These are phyloP conservation scores for Globisporangium recalcitrans DNA, from an alignment of 352 stramenopile genomes.

Conservation along the genomic window DNA sequence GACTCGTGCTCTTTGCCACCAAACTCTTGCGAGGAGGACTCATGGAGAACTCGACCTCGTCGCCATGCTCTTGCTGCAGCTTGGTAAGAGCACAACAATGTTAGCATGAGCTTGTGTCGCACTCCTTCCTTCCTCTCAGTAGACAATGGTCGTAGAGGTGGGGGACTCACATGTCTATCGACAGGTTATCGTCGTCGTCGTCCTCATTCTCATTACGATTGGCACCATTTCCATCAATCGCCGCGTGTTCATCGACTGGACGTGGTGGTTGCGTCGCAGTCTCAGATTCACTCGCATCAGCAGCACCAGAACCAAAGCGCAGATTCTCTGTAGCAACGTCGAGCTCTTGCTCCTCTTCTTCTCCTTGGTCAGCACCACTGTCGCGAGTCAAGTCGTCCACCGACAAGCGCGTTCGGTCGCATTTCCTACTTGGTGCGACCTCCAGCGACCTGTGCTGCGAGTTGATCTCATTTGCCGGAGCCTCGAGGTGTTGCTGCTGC, in stretches of 20 bases:
- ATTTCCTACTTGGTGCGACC: not conserved
- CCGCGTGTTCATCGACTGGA: not conserved
- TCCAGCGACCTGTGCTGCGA: not conserved
- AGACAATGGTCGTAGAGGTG: not conserved
- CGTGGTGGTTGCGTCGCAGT: too few species aligned
- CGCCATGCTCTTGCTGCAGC: not conserved
- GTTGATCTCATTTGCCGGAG: too few species aligned
- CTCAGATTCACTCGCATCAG: too few species aligned
- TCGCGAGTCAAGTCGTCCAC: not conserved
- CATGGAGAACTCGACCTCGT: slow-evolving; percentile 2
- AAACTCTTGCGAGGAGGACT: slow-evolving; percentile 1
- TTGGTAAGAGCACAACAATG: not conserved
- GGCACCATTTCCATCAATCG: not conserved
- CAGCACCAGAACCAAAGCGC: not conserved
- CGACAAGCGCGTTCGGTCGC: not conserved
- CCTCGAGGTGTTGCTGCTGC: not conserved
- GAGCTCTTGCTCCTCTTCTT: not conserved
- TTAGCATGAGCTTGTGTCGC: too few species aligned
- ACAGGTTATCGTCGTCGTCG: slow-evolving; percentile 32
- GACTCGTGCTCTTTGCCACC: not conserved
- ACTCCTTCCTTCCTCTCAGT: too few species aligned
- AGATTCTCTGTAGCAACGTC: not conserved
- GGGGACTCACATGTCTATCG: slow-evolving; percentile 57
- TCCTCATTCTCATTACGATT: not conserved
- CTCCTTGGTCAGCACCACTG: not conserved